Conservation (phyloP, 495 filamentous ascomycete genomes). For the Hypoxylon cercidicola region DNA sequence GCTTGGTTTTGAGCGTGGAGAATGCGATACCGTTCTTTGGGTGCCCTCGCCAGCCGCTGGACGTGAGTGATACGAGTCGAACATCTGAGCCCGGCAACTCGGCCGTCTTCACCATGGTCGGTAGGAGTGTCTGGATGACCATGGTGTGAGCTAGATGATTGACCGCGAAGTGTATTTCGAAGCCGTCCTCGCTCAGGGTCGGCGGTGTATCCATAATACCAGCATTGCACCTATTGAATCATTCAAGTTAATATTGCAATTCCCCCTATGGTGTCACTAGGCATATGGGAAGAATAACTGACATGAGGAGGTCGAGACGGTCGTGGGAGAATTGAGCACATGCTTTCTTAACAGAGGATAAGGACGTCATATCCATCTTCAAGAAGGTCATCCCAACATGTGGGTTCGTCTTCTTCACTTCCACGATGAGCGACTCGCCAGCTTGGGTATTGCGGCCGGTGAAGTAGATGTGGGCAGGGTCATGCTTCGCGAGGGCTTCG, state of each 20-base stretch:
- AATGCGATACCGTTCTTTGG: slow-evolving; percentile 53
- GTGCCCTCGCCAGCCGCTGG: slow-evolving; percentile 43
- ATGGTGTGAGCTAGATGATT: slow-evolving; percentile 78
- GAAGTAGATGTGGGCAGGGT: slow-evolving; percentile 70
- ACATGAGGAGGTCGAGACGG: slow-evolving; percentile 56
- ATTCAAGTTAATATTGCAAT: neutral
- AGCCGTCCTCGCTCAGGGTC: slow-evolving; percentile 68
- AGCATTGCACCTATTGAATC: slow-evolving; percentile 61
- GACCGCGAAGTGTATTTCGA: slow-evolving; percentile 76
- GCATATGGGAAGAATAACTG: neutral
- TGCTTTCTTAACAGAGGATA: slow-evolving; percentile 36
- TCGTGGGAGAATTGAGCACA: slow-evolving; percentile 27
- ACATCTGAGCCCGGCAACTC: slow-evolving; percentile 52
- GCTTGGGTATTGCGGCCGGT: slow-evolving; percentile 60
- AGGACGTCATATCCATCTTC: slow-evolving; percentile 33
- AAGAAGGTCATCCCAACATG: slow-evolving; percentile 34
- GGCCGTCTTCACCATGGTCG: slow-evolving; percentile 64
- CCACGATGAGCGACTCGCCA: slow-evolving; percentile 25
- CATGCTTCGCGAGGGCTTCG: slow-evolving; percentile 68
- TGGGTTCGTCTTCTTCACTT: slow-evolving; percentile 26
- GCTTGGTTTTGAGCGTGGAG: slow-evolving; percentile 50
- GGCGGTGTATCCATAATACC: slow-evolving; percentile 70
- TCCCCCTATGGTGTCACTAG: neutral
- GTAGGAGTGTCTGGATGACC: slow-evolving; percentile 70
- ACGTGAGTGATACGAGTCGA: slow-evolving; percentile 51